Evolutionary conservation across 2,329 filamentous ascomycete genomes (phyloP).

Genomic region (Aspergillus neotritici): DNA sequence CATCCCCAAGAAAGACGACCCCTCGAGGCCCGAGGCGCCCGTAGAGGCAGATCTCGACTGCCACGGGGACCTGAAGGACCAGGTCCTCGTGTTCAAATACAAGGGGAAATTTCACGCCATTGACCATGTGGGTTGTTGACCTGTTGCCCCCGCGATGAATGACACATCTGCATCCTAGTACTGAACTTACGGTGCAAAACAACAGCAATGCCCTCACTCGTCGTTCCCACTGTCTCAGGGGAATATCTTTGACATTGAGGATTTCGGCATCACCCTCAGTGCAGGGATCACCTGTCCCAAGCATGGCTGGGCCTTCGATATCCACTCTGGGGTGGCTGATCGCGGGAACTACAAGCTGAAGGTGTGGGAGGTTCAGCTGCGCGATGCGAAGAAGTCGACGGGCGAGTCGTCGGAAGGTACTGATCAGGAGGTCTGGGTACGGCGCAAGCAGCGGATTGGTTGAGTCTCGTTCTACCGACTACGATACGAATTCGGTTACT

Average conservation of each 20-base stretch:
- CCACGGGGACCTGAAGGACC: conserved; percentile 47
- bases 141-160: too few relatives aligned
- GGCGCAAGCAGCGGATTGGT: conserved; percentile 30
- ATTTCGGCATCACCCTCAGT: conserved; percentile 51
- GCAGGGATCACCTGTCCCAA: conserved; percentile 62
- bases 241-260: conserved; percentile 64
- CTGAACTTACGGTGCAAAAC: conserved; percentile 4
- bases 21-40: conserved; percentile 19
- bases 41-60: conserved; percentile 26
- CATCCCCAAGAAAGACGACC: conserved; percentile 38
- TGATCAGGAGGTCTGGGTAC: conserved; percentile 32
- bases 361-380: conserved; percentile 59
- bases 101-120: conserved; percentile 60
- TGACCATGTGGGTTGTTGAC: conserved; percentile 52
- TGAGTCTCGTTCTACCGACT: conserved; percentile 2
- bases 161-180: neutral
- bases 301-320: conserved; percentile 66
- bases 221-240: conserved; percentile 61
- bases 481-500: too few relatives aligned
- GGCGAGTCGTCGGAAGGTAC: neutral
- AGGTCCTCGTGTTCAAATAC: conserved; percentile 62
- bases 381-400: conserved; percentile 22
- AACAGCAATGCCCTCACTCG: conserved; percentile 62
- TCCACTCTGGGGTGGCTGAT: conserved; percentile 58
- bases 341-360: conserved; percentile 57